Conservation (phyloP, 2,329 filamentous ascomycete genomes). For the Nigrospora oryzae region DNA sequence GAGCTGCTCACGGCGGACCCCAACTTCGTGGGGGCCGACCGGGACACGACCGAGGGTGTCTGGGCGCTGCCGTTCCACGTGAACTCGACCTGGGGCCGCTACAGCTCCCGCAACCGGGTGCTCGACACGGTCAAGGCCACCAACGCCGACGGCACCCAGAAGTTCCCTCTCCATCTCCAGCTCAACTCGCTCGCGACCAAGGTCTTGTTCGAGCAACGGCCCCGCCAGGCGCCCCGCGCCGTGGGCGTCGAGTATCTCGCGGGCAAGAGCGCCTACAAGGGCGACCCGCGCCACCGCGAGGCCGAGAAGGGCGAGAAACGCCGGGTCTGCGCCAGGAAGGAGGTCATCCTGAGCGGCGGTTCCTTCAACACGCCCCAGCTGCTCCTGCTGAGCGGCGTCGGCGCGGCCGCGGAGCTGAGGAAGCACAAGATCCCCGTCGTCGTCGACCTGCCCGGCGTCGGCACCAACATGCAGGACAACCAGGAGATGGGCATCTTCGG, state of each 20-base stretch:
- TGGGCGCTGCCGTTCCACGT: constrained; percentile 42
- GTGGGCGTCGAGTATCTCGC: constrained; percentile 10
- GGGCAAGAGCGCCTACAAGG: constrained; percentile 11
- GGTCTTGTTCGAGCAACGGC: constrained; percentile 8
- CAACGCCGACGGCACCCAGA: constrained; percentile 23
- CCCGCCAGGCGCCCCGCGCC: constrained; percentile 6
- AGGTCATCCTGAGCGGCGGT: constrained; percentile 22
- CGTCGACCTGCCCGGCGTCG: constrained; percentile 22
- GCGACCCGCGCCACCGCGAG: constrained; percentile 5
- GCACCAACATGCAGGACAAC: constrained; percentile 19
- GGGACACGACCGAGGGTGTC: constrained; percentile 31
- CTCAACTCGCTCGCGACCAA: constrained; percentile 16
- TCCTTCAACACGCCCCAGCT: constrained; percentile 22
- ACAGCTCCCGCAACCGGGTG: constrained; percentile 40
- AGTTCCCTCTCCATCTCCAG: constrained; percentile 30
- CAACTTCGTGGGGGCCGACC: constrained; percentile 5
- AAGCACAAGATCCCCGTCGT: constrained; percentile 15
- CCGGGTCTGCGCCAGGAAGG: constrained; percentile 7
- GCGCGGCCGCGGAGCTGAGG: constrained; percentile 13
- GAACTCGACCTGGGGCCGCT: constrained; percentile 27
- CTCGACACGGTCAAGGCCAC: constrained; percentile 29
- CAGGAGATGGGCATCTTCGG: constrained; percentile 12
- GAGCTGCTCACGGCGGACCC: neutral
- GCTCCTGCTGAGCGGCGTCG: constrained; percentile 23
- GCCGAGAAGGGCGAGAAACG: neutral